phyloP scores from a whole-genome alignment of 1,284 basidiomycete species.

The Pulveroboletus sp. region DNA sequence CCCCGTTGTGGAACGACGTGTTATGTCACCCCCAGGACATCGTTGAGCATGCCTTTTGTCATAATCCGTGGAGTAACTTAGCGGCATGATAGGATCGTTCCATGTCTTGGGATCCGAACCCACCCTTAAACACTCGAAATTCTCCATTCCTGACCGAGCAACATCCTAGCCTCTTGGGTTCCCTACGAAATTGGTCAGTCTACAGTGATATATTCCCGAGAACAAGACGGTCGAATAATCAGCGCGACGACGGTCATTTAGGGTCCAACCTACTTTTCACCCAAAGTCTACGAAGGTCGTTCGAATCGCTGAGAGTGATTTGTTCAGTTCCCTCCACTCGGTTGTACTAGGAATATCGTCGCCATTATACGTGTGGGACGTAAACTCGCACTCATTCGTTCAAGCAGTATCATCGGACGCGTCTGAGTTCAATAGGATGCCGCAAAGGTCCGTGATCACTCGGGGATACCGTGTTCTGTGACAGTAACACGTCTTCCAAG shows the following conservation, averaged over 20 bases:
- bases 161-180: conserved; percentile 47
- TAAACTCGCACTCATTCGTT: conserved; percentile 49
- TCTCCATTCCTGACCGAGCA: conserved; percentile 70
- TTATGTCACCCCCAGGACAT: conserved; percentile 9
- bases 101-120: conserved; percentile 63
- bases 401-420: conserved; percentile 36
- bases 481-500: conserved; percentile 37
- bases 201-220: not conserved
- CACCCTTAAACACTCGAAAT: conserved; percentile 39
- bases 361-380: conserved; percentile 61
- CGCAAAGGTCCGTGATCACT: conserved; percentile 47
- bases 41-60: conserved; percentile 16
- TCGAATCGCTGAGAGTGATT: conserved; percentile 47
- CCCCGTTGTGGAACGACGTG: conserved; percentile 31
- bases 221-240: not conserved
- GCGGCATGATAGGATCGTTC: conserved; percentile 41
- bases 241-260: conserved; percentile 20
- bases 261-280: conserved; percentile 46
- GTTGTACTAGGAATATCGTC: conserved; percentile 68
- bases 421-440: conserved; percentile 48
- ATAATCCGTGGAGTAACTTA: not conserved
- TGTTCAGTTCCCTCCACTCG: conserved; percentile 53
- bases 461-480: not conserved
- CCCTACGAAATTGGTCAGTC: conserved; percentile 58
- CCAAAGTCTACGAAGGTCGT: conserved; percentile 41